Conservation (phyloP, 2,329 filamentous ascomycete species). For the Diaporthe sp. region DNA sequence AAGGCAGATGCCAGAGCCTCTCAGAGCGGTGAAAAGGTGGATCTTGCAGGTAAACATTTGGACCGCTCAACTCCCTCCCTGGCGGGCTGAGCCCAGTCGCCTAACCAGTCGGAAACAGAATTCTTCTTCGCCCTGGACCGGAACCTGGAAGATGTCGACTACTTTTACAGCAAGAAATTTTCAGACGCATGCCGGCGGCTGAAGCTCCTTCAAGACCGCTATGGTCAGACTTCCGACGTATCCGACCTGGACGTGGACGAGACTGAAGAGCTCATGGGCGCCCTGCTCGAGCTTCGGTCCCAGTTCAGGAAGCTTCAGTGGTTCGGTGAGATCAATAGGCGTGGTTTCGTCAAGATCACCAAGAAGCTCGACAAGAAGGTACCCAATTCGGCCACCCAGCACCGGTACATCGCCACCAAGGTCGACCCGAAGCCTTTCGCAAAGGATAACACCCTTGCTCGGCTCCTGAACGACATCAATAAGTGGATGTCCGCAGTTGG, state of each 20-base stretch:
- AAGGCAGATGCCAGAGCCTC: constrained; percentile 79
- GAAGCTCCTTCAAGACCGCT: constrained; percentile 88
- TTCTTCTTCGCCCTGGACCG: constrained; percentile 98
- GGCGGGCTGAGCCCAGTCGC: constrained; percentile 50
- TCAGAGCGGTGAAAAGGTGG: constrained; percentile 80
- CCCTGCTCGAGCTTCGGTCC: constrained; percentile 87
- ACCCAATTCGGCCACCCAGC: constrained; percentile 80
- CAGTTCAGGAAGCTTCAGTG: constrained; percentile 93
- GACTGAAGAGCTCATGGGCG: constrained; percentile 90
- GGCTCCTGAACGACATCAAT: constrained; percentile 78
- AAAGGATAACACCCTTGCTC: constrained; percentile 71
- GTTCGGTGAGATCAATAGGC: constrained; percentile 97
- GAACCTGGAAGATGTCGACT: constrained; percentile 96
- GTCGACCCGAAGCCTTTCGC: constrained; percentile 92
- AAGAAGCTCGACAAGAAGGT: constrained; percentile 99
- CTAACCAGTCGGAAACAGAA: constrained; percentile 70
- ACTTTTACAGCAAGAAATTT: constrained; percentile 97
- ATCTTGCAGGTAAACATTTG: constrained; percentile 85
- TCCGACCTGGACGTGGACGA: constrained; percentile 88
- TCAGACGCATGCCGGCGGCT: constrained; percentile 86
- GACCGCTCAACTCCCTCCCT: constrained; percentile 40
- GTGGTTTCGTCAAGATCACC: constrained; percentile 97
- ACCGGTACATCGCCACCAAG: constrained; percentile 89
- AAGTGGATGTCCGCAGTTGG: constrained; percentile 89
- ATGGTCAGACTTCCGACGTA: constrained; percentile 80